phyloP scores from a whole-genome alignment of 1,139 yeast species.

The Candida sp. region DNA sequence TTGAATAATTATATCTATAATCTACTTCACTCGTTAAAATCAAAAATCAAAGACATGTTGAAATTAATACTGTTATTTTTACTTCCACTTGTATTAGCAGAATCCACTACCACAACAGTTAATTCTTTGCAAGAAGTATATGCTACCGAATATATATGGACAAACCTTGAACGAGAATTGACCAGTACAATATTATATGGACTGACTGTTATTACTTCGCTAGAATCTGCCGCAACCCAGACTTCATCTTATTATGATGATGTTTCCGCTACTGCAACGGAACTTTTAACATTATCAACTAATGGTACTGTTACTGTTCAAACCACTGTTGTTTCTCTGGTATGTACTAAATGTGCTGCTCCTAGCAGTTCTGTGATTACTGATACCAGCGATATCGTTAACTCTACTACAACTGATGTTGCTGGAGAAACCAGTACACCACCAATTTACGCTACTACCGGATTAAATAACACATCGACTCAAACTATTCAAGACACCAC shows the following conservation, averaged over 20 bases:
- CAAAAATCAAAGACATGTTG: too few relatives aligned
- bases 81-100: slow-evolving; percentile 20
- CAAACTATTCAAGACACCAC: neutral
- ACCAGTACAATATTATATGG: slow-evolving; percentile 31
- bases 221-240: neutral
- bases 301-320: neutral
- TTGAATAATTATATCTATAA: too few relatives aligned
- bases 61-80: slow-evolving; percentile 5
- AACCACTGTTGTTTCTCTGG: neutral
- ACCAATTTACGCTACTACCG: neutral
- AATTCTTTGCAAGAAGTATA: slow-evolving; percentile 24
- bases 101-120: slow-evolving; percentile 28
- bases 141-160: slow-evolving; percentile 34
- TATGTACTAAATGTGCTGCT: neutral
- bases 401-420: neutral
- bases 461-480: neutral
- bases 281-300: neutral
- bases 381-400: neutral
- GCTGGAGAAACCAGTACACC: too few relatives aligned
- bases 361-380: neutral
- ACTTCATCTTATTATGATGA: neutral
- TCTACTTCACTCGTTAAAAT: too few relatives aligned
- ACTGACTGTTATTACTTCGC: slow-evolving; percentile 12
- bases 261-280: neutral
- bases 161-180: slow-evolving; percentile 25